Conservation (phyloP, 768 basidiomycete genomes). For the Atractiella rhizophila region DNA sequence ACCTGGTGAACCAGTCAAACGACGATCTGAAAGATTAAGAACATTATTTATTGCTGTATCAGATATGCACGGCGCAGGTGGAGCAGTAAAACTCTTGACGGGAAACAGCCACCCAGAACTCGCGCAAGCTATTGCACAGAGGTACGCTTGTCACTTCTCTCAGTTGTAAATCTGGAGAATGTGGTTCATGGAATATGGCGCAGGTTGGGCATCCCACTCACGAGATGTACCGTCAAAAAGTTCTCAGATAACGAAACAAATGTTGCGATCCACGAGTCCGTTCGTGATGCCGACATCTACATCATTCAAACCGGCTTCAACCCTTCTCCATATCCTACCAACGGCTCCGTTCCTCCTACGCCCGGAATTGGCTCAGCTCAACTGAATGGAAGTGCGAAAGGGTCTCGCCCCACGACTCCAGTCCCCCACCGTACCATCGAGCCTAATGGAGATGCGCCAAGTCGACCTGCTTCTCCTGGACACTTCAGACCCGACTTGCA, state of each 20-base stretch:
- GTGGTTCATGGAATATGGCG: neutral
- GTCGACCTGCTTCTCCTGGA: slow-evolving; percentile 5
- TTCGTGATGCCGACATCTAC: slow-evolving; percentile 95
- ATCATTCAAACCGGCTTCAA: slow-evolving; percentile 46
- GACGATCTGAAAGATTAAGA: too few relatives aligned
- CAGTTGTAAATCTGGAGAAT: neutral
- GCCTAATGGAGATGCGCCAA: too few relatives aligned
- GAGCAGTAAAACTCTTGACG: too few relatives aligned
- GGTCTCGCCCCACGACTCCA: too few relatives aligned
- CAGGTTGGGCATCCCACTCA: slow-evolving; percentile 72
- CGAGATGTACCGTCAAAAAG: slow-evolving; percentile 58
- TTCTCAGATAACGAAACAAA: slow-evolving; percentile 91
- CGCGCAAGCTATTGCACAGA: slow-evolving; percentile 79
- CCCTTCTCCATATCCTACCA: slow-evolving; percentile 12
- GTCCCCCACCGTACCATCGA: too few relatives aligned
- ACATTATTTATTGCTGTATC: too few relatives aligned
- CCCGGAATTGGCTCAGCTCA: neutral
- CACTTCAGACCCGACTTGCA: slow-evolving; percentile 6
- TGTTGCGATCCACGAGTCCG: slow-evolving; percentile 51
- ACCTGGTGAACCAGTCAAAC: too few relatives aligned
- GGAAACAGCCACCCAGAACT: slow-evolving; percentile 97
- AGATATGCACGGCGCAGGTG: too few relatives aligned
- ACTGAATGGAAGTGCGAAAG: too few relatives aligned
- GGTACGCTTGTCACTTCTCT: slow-evolving; percentile 41
- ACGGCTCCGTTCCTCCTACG: neutral